Evolutionary conservation across 1,284 basidiomycete species (phyloP).

Genomic region (Inonotus hispidus): DNA sequence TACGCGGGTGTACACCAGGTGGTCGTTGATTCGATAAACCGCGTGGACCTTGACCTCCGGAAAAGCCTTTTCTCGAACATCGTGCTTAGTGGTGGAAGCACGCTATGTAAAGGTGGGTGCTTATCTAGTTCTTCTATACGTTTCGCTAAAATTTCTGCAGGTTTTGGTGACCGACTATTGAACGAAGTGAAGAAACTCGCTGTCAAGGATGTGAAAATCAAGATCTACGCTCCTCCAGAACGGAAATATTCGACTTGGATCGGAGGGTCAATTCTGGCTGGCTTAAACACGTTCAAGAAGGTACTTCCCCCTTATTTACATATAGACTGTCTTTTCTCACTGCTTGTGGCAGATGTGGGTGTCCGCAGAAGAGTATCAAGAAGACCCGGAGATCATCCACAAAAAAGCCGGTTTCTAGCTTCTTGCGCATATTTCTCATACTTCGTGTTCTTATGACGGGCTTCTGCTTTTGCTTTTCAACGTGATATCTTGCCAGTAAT

Average conservation of each 20-base stretch:
- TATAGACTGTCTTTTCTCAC: conserved; percentile 6
- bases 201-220: conserved; percentile 97
- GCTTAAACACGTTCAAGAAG: conserved; percentile 97
- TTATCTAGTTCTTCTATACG: conserved; percentile 1
- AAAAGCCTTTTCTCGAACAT: conserved; percentile 97
- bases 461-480: conserved; percentile 16
- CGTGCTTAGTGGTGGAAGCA: conserved; percentile 95
- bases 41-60: conserved; percentile 85
- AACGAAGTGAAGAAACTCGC: conserved; percentile 96
- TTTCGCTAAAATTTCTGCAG: conserved; percentile 35
- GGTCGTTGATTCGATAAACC: conserved; percentile 82
- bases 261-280: conserved; percentile 93
- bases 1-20: conserved; percentile 98
- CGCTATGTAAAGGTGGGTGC: conserved; percentile 80
- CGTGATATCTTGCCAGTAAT: conserved; percentile 17
- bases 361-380: conserved; percentile 98
- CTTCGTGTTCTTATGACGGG: conserved; percentile 3
- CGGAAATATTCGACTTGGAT: conserved; percentile 99
- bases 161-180: conserved; percentile 93
- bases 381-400: conserved; percentile 98
- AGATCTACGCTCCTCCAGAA: conserved; percentile 99
- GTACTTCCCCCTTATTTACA: conserved; percentile 36
- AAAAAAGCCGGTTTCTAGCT: conserved; percentile 76
- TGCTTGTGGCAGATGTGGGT: conserved; percentile 82
- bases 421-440: conserved; percentile 2